Base-by-base conservation (phyloP, 495 filamentous ascomycete species). In the Penicillium angulare region DNA sequence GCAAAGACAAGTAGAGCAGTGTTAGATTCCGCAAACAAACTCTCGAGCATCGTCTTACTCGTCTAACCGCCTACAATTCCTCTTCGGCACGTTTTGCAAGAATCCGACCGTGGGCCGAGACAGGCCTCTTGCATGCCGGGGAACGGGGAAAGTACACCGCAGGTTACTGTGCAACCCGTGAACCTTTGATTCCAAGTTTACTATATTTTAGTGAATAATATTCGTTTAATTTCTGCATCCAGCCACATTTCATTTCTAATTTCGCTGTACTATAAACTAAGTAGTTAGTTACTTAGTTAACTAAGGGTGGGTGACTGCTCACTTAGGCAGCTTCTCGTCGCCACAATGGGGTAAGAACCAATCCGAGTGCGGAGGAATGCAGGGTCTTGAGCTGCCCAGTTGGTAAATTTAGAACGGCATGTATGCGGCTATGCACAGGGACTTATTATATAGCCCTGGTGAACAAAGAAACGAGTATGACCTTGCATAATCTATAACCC, bases 361-460 rank as follows among this genome's bases (percentile, higher is more conserved):
- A 52, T 27, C 42, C 20, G 32, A 20, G 35, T 20, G 22, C 51
- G 36, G 38, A 43, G 52, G 52, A 54, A 54, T 54, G 44, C 22
- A 49, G 45, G 51, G 32, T n/a, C n/a, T n/a, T n/a, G n/a, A 32
- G 16, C 10, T 17, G 24, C 24, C 42, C n/a, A 24, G 24, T 20
- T 8, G 32, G n/a, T 32, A 52, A 50, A 20, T 34, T 32, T 50
- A 43, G 48, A 43, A 43, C 2, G 33, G 45, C n/a, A 48, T 48
- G 45, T 29, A 1, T 9, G 31, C 10, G 31, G 3, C 18, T 1
- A 10, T 23, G 20, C 24, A 0, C 20, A 41, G n/a, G 21, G 21
- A 20, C 5, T 29, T 29, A 12, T 9, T 7, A 39, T 12, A 9
- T 3, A 5, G 10, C 10, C 12, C 13, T 8, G n/a, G 13, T 7